Base-by-base conservation (phyloP, 192 early-diverging fungal species). In the Coemansia sp. region DNA sequence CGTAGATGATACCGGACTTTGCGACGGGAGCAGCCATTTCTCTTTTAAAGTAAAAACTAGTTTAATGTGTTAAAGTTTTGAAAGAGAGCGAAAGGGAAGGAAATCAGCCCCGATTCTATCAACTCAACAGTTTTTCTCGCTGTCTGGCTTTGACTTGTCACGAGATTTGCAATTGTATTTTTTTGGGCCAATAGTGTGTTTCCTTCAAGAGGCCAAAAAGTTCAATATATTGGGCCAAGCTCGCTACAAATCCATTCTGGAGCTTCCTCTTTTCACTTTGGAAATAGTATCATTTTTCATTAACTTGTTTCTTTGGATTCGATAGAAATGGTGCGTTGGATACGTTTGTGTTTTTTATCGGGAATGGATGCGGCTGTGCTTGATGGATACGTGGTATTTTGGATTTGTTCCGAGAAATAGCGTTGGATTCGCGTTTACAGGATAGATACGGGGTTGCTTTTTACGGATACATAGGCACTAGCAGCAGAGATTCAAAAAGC, bases 1-100 rank as follows among this genome's bases (percentile, higher is more conserved):
- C 97, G 69, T 85, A 86, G 76, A 87, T 87, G 77, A 99, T 89
- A 73, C 97, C 97, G 71, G 90, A 87, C 85, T 91, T 93, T 69
- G 76, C 70, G 62, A 77, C 75, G 65, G 83, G 78, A 72, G 87
- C 86, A 72, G 74, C 88, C 88, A 89, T 89, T 86, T 61, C 51
- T 53, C 51, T 53, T 53, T 53, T 53, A 7, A 26, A 24, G 6
- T 4, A 53, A 7, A 24, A 53, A 53, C 24, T 53, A 12, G 24
- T 53, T 6, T 15, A 60, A 60, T 46, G 23, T 23, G 52, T 30
- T 35, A 49, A 20, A 62, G 5, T 24, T 24, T 61, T 20, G 24
- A 52, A n/a, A 20, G 36, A 52, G 74, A 64, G 69, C 33, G 61
- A 75, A 75, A 75, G 77, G 35, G 57, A 33, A 59, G 35, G 57